phyloP scores from a whole-genome alignment of 2,329 filamentous ascomycete genomes.

The Fusarium clavum region DNA sequence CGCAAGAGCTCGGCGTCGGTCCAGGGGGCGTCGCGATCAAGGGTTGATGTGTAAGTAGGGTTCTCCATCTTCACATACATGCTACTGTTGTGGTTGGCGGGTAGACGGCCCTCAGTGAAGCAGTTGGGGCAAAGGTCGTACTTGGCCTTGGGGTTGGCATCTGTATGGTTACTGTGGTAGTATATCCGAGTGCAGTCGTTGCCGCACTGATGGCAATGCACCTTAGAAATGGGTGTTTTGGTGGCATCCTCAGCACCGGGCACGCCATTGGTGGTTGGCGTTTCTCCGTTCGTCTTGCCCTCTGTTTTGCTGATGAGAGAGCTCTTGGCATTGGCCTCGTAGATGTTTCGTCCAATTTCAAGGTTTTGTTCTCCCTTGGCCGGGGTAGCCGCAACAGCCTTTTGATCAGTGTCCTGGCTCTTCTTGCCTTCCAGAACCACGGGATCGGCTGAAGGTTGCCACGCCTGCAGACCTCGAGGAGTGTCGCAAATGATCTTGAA shows the following conservation, averaged over 20 bases:
- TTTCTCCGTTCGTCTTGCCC: slow-evolving; percentile 81
- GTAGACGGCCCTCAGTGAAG: slow-evolving; percentile 85
- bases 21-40: slow-evolving; percentile 90
- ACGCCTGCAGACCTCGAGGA: slow-evolving; percentile 91
- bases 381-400: slow-evolving; percentile 72
- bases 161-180: slow-evolving; percentile 68
- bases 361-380: slow-evolving; percentile 87
- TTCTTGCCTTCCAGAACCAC: slow-evolving; percentile 71
- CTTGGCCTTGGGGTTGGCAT: slow-evolving; percentile 74
- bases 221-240: slow-evolving; percentile 74
- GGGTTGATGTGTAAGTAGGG: slow-evolving; percentile 79
- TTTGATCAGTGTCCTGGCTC: slow-evolving; percentile 76
- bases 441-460: slow-evolving; percentile 88
- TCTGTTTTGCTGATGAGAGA: slow-evolving; percentile 76
- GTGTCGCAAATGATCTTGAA: slow-evolving; percentile 97
- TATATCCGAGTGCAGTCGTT: slow-evolving; percentile 82
- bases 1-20: slow-evolving; percentile 89
- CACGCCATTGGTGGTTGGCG: slow-evolving; percentile 73
- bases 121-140: slow-evolving; percentile 94
- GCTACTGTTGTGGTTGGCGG: slow-evolving; percentile 78
- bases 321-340: slow-evolving; percentile 88
- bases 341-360: slow-evolving; percentile 95
- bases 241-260: slow-evolving; percentile 68
- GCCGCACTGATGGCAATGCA: slow-evolving; percentile 91
- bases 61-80: slow-evolving; percentile 94